A percentile compares a stretch with the other conserved stretches of the same genome.
Conservation (phyloP, 192 early-diverging fungal genomes). For the Coemansia aciculifera region DNA sequence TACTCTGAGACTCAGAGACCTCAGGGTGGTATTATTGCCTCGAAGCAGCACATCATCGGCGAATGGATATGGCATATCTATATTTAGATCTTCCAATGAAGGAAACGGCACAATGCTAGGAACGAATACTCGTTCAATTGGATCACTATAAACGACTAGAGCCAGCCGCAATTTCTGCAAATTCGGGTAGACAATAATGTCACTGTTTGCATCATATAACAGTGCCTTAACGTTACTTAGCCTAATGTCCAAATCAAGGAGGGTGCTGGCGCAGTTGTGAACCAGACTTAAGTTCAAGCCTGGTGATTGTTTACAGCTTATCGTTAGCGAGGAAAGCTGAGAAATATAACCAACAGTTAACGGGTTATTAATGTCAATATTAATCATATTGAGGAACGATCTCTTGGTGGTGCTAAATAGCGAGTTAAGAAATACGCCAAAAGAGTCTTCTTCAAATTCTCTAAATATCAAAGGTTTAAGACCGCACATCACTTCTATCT, state of each 20-base stretch:
- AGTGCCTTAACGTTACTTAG: neutral
- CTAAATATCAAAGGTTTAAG: neutral
- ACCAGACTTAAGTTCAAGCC: neutral
- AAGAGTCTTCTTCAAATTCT: neutral
- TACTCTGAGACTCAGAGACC: neutral
- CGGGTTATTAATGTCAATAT: neutral
- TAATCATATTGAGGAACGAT: neutral
- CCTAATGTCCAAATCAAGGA: neutral
- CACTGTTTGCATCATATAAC: neutral
- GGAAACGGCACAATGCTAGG: neutral
- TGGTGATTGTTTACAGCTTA: neutral
- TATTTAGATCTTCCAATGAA: neutral
- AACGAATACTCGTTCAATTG: neutral
- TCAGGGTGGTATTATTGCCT: neutral
- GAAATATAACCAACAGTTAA: neutral
- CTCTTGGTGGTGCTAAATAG: neutral
- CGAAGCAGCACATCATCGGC: neutral
- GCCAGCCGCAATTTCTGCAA: neutral
- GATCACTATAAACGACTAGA: too few species aligned
- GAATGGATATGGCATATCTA: neutral
- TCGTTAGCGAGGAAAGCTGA: neutral
- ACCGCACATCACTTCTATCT: neutral
- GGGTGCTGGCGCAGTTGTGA: neutral
- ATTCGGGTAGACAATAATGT: neutral
- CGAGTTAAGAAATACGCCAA: neutral